phyloP scores from a whole-genome alignment of 768 basidiomycete species.

The Dentipellis fragilis region DNA sequence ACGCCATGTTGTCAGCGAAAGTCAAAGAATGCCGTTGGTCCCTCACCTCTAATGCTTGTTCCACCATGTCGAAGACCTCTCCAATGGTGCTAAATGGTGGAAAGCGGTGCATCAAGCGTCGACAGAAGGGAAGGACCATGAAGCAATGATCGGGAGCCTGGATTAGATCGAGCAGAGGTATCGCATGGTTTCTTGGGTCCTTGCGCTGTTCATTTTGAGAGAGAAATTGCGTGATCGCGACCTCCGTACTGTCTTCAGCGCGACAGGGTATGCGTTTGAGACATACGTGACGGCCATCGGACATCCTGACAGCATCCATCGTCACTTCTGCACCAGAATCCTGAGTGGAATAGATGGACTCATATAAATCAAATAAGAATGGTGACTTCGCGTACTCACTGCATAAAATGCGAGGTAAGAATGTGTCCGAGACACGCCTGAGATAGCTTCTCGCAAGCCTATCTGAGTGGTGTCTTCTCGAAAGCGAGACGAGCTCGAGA shows the following conservation, averaged over 20 bases:
- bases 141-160: background rate
- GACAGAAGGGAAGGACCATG: background rate
- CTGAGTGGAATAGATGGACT: background rate
- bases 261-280: background rate
- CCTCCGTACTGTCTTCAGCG: too few relatives aligned
- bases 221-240: background rate
- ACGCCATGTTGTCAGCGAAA: background rate
- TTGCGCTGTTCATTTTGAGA: background rate
- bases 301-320: background rate
- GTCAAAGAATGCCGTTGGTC: background rate
- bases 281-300: background rate
- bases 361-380: background rate
- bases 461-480: too few relatives aligned
- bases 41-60: background rate
- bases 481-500: background rate
- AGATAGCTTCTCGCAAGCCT: too few relatives aligned
- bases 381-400: background rate
- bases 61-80: background rate
- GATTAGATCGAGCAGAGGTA: too few relatives aligned
- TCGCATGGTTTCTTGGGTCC: background rate
- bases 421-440: too few relatives aligned
- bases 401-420: background rate
- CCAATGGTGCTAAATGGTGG: background rate
- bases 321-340: background rate
- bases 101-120: background rate